These are phyloP conservation scores for Graphilbum ipis-grandicollis DNA, from an alignment of 2,329 filamentous ascomycete genomes.

Conservation along the genomic window DNA sequence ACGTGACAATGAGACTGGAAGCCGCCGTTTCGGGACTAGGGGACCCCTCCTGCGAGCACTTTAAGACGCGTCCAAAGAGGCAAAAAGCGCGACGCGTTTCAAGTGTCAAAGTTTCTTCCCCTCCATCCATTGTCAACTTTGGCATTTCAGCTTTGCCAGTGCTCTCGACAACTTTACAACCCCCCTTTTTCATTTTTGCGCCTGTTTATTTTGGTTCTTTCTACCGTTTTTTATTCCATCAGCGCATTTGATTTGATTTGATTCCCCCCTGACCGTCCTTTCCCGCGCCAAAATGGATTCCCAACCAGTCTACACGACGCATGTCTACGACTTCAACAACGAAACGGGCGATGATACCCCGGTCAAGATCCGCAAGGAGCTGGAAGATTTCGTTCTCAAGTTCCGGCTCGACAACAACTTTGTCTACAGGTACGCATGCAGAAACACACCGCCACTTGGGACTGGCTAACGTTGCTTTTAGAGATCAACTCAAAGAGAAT, in stretches of 20 bases:
- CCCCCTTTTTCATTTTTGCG: too few species aligned
- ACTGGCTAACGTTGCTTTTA: slow-evolving; percentile 18
- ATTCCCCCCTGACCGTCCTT: background rate
- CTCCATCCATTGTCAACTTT: background rate
- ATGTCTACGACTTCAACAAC: slow-evolving; percentile 54
- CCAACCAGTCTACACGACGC: slow-evolving; percentile 72
- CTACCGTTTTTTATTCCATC: too few species aligned
- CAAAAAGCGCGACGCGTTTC: slow-evolving; percentile 11
- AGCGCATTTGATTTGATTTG: background rate
- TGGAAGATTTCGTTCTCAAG: slow-evolving; percentile 82
- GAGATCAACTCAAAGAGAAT: slow-evolving; percentile 92
- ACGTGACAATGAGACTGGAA: too few species aligned
- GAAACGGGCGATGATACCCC: slow-evolving; percentile 52
- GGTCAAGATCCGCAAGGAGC: slow-evolving; percentile 55
- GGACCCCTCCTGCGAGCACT: slow-evolving; percentile 10
- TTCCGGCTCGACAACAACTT: slow-evolving; percentile 91
- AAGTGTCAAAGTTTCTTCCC: slow-evolving; percentile 1
- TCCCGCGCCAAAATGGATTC: slow-evolving; percentile 50
- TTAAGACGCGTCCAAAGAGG: slow-evolving; percentile 10
- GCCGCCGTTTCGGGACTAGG: too few species aligned
- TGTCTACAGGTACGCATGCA: slow-evolving; percentile 77
- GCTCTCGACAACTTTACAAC: background rate
- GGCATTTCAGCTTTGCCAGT: background rate
- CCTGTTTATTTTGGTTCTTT: too few species aligned
- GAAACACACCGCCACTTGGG: too few species aligned